Conservation (phyloP, 208 protist genomes). For the Wallacemonas rigidus region DNA sequence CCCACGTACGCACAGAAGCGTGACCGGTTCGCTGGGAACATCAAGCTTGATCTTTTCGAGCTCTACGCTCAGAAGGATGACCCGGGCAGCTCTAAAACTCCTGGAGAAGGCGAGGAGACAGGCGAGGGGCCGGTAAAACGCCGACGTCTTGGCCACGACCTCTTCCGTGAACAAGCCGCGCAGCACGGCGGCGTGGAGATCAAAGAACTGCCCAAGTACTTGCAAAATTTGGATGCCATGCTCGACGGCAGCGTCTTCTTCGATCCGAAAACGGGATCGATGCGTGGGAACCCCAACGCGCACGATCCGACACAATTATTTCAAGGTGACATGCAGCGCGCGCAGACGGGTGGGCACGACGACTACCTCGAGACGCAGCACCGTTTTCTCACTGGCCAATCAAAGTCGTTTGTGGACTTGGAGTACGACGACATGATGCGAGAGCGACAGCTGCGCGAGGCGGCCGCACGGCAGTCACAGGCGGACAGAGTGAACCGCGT, state of each 20-base stretch:
- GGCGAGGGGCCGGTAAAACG: slow-evolving; percentile 4
- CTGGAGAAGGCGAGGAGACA: slow-evolving; percentile 4
- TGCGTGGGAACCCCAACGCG: slow-evolving; percentile 87
- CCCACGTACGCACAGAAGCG: slow-evolving; percentile 72
- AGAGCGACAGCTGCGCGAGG: slow-evolving; percentile 3
- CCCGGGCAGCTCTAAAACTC: slow-evolving; percentile 3
- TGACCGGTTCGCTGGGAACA: slow-evolving; percentile 65
- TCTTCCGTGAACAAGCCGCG: slow-evolving; percentile 57
- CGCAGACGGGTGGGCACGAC: slow-evolving; percentile 75
- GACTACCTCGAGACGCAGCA: slow-evolving; percentile 81
- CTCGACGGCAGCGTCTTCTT: slow-evolving; percentile 57
- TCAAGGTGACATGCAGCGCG: slow-evolving; percentile 78
- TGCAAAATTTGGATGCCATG: slow-evolving; percentile 76
- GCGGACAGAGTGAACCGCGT: not conserved
- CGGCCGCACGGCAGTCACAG: slow-evolving; percentile 9
- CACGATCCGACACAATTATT: slow-evolving; percentile 62
- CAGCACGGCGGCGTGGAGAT: slow-evolving; percentile 78
- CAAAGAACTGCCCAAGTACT: slow-evolving; percentile 84
- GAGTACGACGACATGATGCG: slow-evolving; percentile 66
- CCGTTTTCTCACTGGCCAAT: slow-evolving; percentile 79
- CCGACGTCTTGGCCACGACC: slow-evolving; percentile 25
- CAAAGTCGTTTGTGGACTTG: slow-evolving; percentile 84
- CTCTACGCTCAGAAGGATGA: slow-evolving; percentile 31
- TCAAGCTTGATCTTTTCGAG: slow-evolving; percentile 53
- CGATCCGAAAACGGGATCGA: slow-evolving; percentile 85